Base-by-base conservation (phyloP, 257 asterid species). In the Penstemon eatonii region DNA sequence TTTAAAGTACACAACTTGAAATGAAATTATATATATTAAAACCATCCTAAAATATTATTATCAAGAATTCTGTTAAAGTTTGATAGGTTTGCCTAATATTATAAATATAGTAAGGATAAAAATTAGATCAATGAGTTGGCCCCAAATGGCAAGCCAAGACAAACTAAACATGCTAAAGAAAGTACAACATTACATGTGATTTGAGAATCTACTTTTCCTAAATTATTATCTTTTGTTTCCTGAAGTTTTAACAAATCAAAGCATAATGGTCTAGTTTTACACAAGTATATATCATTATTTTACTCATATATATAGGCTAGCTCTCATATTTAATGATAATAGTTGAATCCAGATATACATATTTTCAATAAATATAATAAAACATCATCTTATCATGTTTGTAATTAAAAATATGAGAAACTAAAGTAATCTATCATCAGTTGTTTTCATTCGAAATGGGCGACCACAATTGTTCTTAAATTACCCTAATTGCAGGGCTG, bases 191-290 rank as follows among this genome's bases (percentile, higher is more conserved):
- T 56, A 59, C 77, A 76, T 77, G 73, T 68, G 75, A 44, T 68
- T 68, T 68, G 75, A 78, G 78, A 63, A 77, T 77, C 75, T 68
- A 53, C 78, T 68, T 77, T 63, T 49, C 45, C 42, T 4, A 4
- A 53, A 8, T 57, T n/a, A 10, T 60, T 62, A 58, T 71, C 60
- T 66, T 71, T 76, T 63, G 81, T 66, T 61, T 60, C 74, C 65
- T 76, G 62, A 71, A 53, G 71, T 66, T 60, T 65, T 41, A 46
- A 70, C 74, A 66, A 66, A 45, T 15, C 6, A 9, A 49, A 25
- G 33, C 33, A 25, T 25, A 8, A 49, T 49, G n/a, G n/a, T 49
- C 54, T 49, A 49, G 11, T 49, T 49, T 49, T 10, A 9, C 13
- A 3, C 54, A 11, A 49, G 18, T 49, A 8, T 9, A 9, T 49